Percentiles rank a stretch among this genome's conserved stretches.
These are phyloP conservation scores for Kodamaea hsintzibuensis DNA, from an alignment of 805 yeast species.

Conservation along the genomic window DNA sequence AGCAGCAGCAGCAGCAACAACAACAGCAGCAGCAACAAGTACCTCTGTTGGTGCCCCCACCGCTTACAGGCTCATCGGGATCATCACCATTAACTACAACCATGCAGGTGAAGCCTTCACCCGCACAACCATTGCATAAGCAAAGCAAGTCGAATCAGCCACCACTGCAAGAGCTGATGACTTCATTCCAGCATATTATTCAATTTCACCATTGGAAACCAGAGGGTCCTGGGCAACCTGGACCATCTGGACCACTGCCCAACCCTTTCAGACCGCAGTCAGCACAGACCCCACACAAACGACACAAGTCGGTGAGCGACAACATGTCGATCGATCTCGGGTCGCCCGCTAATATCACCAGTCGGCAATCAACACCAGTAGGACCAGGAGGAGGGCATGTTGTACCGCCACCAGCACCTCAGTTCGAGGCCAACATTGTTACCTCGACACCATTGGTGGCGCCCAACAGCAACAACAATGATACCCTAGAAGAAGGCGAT, in stretches of 20 bases:
- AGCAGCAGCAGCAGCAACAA: conserved; percentile 3
- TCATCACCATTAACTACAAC: conserved; percentile 27
- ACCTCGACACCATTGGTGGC: conserved; percentile 8
- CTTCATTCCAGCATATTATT: conserved; percentile 50
- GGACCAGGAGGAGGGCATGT: not conserved
- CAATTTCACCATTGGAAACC: conserved; percentile 64
- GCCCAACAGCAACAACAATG: conserved; percentile 5
- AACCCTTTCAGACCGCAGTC: conserved; percentile 13
- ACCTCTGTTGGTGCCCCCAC: conserved; percentile 1
- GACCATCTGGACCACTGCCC: conserved; percentile 4
- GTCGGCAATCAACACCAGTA: not conserved
- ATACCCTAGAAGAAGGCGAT: conserved; percentile 8
- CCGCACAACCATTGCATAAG: conserved; percentile 42
- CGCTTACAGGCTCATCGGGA: conserved; percentile 5
- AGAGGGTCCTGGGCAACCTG: conserved; percentile 26
- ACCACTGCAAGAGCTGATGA: conserved; percentile 45
- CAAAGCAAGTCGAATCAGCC: conserved; percentile 30
- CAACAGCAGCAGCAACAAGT: not conserved
- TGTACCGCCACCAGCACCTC: not conserved
- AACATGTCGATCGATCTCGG: conserved; percentile 31
- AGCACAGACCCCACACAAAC: conserved; percentile 26
- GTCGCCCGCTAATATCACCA: conserved; percentile 9
- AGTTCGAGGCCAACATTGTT: conserved; percentile 1
- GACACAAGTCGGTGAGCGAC: conserved; percentile 36
- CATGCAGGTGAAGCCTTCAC: conserved; percentile 43